Base-by-base conservation (phyloP, 2,329 filamentous ascomycete species). In the Botrytis elliptica region DNA sequence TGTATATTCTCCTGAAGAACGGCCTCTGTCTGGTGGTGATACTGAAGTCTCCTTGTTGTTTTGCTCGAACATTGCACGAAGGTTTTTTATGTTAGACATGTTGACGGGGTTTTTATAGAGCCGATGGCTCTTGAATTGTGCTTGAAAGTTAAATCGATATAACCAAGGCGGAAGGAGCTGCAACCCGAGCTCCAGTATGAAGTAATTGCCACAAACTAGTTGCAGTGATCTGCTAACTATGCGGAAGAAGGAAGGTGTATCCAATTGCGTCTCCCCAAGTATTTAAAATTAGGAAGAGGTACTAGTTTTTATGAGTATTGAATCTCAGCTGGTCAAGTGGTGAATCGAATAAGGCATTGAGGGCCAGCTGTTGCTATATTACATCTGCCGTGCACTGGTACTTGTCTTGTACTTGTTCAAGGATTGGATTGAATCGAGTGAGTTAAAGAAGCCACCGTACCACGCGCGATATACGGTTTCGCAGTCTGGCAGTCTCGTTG, bases 21-120 rank as follows among this genome's bases (percentile, higher is more conserved):
- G 87, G 75, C 92, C 92, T 84, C 92, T 87, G 76, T 92, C 91
- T 70, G 79, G 78, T 29, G 79, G 79, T 71, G 76, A 77, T 77
- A 90, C 88, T 78, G 88, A 91, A 74, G 86, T 85, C 81, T 87
- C 88, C 83, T 89, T 92, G 81, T 90, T 89, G 85, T 89, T 92
- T 81, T 90, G 89, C 85, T 95, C 92, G 82, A 94, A 94, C 87
- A 93, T 93, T 80, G 92, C 92, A 79, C 91, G 87, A 77, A 95
- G 88, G 84, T 92, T 93, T 88, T 90, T 77, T 38, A 81, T 79
- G 44, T 79, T 76, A 36, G 77, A 76, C 77, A 79, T 80, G n/a
- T 73, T 77, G 70, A 59, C 38, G 52, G n/a, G n/a, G 29, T 29
- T 72, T 72, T 72, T 68, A 68, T 72, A 68, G 70, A 72, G 70